phyloP scores from a whole-genome alignment of 1,284 basidiomycete genomes.

The Gastroboletus turbinatus region DNA sequence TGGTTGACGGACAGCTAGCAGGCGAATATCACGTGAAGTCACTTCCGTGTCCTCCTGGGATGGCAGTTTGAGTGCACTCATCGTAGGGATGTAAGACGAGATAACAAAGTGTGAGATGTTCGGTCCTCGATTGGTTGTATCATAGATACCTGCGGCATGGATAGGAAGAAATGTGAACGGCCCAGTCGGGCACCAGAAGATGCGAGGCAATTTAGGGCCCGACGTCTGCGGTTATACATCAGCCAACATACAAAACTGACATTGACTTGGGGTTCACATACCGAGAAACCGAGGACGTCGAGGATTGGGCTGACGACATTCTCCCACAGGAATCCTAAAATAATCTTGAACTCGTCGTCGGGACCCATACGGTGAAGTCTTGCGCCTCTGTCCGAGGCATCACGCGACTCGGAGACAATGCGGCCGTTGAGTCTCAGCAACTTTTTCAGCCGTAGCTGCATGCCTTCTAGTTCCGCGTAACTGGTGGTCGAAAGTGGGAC shows the following conservation, averaged over 20 bases:
- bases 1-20: constrained; percentile 13
- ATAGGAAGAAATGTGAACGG: constrained; percentile 15
- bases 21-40: not conserved
- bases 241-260: not conserved
- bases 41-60: not conserved
- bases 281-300: constrained; percentile 1
- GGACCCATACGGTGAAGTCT: not conserved
- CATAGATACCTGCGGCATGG: constrained; percentile 14
- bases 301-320: constrained; percentile 6
- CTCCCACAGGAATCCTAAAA: constrained; percentile 8
- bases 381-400: not conserved
- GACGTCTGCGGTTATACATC: not conserved
- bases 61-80: constrained; percentile 3
- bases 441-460: not conserved
- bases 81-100: constrained; percentile 15
- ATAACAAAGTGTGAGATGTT: constrained; percentile 14
- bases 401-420: not conserved
- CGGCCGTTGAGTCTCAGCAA: not conserved
- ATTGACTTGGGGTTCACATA: not conserved
- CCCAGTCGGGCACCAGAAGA: constrained; percentile 15
- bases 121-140: not conserved
- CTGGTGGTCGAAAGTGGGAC: constrained; percentile 1
- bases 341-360: not conserved
- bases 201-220: not conserved
- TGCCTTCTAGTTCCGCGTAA: not conserved